phyloP scores from a whole-genome alignment of 176 grass and related monocot genomes.

The Aechmea fasciata region DNA sequence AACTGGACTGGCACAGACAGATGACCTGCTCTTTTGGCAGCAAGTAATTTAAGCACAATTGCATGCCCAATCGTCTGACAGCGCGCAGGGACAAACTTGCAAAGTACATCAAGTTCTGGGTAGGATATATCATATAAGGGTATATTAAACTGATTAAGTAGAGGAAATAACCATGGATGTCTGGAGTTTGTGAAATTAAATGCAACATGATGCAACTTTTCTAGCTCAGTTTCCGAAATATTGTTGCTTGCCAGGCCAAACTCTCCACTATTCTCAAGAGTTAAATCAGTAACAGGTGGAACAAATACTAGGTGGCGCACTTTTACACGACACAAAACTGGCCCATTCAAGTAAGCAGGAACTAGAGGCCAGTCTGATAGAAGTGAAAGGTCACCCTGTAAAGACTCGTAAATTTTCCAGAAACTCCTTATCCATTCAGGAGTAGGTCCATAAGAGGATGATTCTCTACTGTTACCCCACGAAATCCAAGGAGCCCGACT shows the following conservation, averaged over 20 bases:
- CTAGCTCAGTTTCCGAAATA: conserved; percentile 29
- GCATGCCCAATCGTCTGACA: conserved; percentile 47
- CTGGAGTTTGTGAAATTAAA: conserved; percentile 52
- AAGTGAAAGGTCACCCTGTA: conserved; percentile 70
- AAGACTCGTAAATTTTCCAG: conserved; percentile 64
- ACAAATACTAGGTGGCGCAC: conserved; percentile 66
- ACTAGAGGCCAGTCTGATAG: conserved; percentile 84
- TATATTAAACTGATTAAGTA: conserved; percentile 82
- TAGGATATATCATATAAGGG: conserved; percentile 72
- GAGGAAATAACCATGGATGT: conserved; percentile 71
- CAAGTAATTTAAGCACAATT: conserved; percentile 61
- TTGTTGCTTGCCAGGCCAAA: conserved; percentile 9
- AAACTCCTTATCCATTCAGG: conserved; percentile 80
- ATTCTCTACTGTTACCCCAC: conserved; percentile 49
- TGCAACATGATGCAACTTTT: conserved; percentile 40
- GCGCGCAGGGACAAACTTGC: conserved; percentile 44
- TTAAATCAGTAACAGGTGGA: conserved; percentile 44
- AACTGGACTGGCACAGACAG: conserved; percentile 52
- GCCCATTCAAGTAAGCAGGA: conserved; percentile 65
- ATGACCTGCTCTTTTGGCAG: conserved; percentile 49
- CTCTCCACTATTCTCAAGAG: conserved; percentile 25
- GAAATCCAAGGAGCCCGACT: conserved; percentile 55
- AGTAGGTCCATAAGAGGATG: conserved; percentile 44
- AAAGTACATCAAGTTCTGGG: conserved; percentile 51
- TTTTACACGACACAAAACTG: conserved; percentile 70